These are phyloP conservation scores for Chlorella ohadii DNA, from an alignment of 139 green algal genomes.

Conservation along the genomic window DNA sequence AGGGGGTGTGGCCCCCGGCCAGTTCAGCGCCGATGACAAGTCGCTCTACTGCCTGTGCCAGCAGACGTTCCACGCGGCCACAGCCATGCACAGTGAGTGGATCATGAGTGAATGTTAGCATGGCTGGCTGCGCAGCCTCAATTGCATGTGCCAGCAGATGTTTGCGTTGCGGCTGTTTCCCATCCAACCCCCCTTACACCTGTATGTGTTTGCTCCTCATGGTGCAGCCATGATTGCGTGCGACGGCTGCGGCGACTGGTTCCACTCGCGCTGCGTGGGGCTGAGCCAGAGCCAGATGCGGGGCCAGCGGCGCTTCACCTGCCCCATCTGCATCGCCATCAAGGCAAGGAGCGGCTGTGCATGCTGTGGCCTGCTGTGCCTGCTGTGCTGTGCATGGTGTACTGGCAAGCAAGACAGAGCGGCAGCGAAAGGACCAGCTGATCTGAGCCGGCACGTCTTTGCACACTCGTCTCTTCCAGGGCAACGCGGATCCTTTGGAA, in stretches of 20 bases:
- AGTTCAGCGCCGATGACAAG: not conserved
- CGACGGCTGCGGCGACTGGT: constrained; percentile 78
- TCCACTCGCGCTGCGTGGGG: constrained; percentile 73
- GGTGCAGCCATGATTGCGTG: constrained; percentile 66
- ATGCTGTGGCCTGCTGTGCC: too few relatives aligned
- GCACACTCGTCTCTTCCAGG: too few relatives aligned
- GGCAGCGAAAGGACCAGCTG: too few relatives aligned
- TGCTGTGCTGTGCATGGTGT: too few relatives aligned
- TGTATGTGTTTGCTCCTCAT: not conserved
- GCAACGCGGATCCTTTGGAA: constrained; percentile 36
- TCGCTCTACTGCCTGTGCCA: constrained; percentile 78
- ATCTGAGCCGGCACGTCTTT: too few relatives aligned
- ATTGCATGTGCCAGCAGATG: too few relatives aligned
- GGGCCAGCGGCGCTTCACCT: constrained; percentile 57
- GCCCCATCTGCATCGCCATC: constrained; percentile 71
- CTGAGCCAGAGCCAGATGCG: constrained; percentile 49
- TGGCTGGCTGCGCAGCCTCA: too few relatives aligned
- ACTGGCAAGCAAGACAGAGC: too few relatives aligned
- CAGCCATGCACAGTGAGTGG: not conserved
- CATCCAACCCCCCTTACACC: not conserved
- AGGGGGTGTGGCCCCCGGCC: too few relatives aligned
- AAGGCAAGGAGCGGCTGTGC: not conserved
- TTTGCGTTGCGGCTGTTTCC: too few relatives aligned
- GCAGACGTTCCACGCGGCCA: constrained; percentile 52
- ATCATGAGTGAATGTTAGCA: too few relatives aligned